Base-by-base conservation (phyloP, 306 rosid species). In the Cyamopsis tetragonoloba region DNA sequence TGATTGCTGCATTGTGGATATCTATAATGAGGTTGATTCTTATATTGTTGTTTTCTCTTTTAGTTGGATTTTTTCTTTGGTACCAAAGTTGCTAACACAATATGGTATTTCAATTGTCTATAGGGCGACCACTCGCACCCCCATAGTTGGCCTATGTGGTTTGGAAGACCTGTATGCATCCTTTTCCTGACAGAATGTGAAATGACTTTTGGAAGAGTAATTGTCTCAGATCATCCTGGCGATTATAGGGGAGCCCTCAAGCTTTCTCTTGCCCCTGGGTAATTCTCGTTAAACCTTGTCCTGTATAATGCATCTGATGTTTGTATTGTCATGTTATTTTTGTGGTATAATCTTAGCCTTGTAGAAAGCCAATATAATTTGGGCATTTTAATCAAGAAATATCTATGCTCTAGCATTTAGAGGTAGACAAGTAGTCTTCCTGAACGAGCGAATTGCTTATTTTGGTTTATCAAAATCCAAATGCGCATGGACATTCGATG, bases 41-140 rank as follows among this genome's bases (percentile, higher is more conserved):
- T 11, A 71, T 71, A 26, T 28, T 17, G 8, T 66, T 20, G 35
- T 43, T 80, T 71, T 30, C 20, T 53, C 26, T 31, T 30, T 31
- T 7, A 8, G 41, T 20, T 15, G 46, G 22, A 7, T 38, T 10
- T 34, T 26, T 17, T 18, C 46, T 13, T 35, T 32, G 14, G 42
- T 28, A 9, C 48, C 17, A 17, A 10, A 28, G 71, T 54, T 59
- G 54, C 79, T 73, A 44, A 76, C 66, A 30, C n/a, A 32, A 47
- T 35, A 34, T 70, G 61, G 50, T 75, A 18, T 77, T 49, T 58
- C 54, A 67, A 66, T 81, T 51, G 72, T 54, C n/a, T 60, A 19
- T 59, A 93, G 99, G 97, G 97, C 71, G 99, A 93, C 77, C 92
- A 89, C 71, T 90, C 99, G 50, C 91, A 86, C 66, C 99, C 97